Conservation (phyloP, 441 rosid species). For the Pelargonium fulgidum region DNA sequence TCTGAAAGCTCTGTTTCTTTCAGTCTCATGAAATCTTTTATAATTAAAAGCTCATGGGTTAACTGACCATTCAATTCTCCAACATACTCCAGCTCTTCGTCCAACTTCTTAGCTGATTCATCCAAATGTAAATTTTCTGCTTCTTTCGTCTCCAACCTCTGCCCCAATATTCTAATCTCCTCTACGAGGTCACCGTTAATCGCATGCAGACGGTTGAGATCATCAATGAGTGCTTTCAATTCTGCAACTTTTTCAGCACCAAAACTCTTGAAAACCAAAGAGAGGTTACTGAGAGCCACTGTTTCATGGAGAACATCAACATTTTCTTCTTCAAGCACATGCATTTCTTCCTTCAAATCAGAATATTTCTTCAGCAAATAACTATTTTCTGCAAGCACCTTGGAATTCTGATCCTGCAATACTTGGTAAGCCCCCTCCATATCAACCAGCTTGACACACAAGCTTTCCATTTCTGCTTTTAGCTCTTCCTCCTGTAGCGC, state of each 20-base stretch:
- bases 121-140: conserved; percentile 42
- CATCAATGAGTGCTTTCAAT: conserved; percentile 38
- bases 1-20: conserved; percentile 49
- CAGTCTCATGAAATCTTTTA: conserved; percentile 48
- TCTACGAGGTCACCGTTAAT: conserved; percentile 33
- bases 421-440: conserved; percentile 42
- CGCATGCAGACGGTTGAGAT: conserved; percentile 30
- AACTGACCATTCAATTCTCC: conserved; percentile 48
- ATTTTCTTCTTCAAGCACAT: conserved; percentile 54
- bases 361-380: conserved; percentile 37
- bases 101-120: conserved; percentile 45
- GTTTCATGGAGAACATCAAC: conserved; percentile 43
- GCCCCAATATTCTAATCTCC: conserved; percentile 41
- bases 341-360: conserved; percentile 43
- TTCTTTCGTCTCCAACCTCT: conserved; percentile 44
- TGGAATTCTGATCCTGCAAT: conserved; percentile 44
- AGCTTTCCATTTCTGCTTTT: conserved; percentile 35
- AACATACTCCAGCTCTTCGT: conserved; percentile 44
- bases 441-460: conserved; percentile 31
- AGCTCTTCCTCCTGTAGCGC: conserved; percentile 42
- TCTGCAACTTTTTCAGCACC: conserved; percentile 54
- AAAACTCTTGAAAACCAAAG: conserved; percentile 48
- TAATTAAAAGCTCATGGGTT: conserved; percentile 38
- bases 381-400: conserved; percentile 41
- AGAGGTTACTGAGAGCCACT: conserved; percentile 37